Evolutionary conservation across 495 filamentous ascomycete species (phyloP).

Genomic region (Penicillium cataractarum): DNA sequence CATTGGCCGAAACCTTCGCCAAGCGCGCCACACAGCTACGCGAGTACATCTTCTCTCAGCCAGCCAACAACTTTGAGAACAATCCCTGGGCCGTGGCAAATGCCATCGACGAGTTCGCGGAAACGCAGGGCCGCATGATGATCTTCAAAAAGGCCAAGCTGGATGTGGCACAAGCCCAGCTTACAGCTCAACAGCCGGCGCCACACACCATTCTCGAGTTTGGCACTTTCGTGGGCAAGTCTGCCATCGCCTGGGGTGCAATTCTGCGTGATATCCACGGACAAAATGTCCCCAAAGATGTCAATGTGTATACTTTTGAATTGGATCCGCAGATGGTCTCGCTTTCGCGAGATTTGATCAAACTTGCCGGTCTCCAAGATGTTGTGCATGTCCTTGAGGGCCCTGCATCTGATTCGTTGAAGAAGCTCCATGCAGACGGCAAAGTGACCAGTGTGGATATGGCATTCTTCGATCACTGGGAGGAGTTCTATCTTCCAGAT

Average conservation of each 20-base stretch:
- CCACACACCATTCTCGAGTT: conserved; percentile 37
- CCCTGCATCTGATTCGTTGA: conserved; percentile 28
- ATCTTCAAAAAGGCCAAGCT: conserved; percentile 29
- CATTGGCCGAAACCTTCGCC: conserved; percentile 10
- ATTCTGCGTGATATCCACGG: conserved; percentile 34
- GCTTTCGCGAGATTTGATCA: conserved; percentile 30
- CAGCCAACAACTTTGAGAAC: conserved; percentile 19
- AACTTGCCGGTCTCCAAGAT: conserved; percentile 31
- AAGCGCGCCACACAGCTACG: conserved; percentile 21
- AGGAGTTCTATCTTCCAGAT: conserved; percentile 36
- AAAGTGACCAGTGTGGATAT: conserved; percentile 34
- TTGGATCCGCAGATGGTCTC: conserved; percentile 28
- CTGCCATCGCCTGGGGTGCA: conserved; percentile 36
- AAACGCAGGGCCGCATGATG: conserved; percentile 30
- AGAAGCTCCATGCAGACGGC: conserved; percentile 28
- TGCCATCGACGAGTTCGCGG: conserved; percentile 29
- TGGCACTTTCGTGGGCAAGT: conserved; percentile 39
- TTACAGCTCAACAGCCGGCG: conserved; percentile 19
- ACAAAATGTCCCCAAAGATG: conserved; percentile 12
- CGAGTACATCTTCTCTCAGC: conserved; percentile 30
- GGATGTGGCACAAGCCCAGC: conserved; percentile 15
- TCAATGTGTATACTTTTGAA: conserved; percentile 39
- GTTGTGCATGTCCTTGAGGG: conserved; percentile 38
- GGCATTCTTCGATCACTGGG: conserved; percentile 40
- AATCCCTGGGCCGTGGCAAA: conserved; percentile 29